These are phyloP conservation scores for Colletotrichum sp. DNA, from an alignment of 2,329 filamentous ascomycete genomes.

Conservation along the genomic window DNA sequence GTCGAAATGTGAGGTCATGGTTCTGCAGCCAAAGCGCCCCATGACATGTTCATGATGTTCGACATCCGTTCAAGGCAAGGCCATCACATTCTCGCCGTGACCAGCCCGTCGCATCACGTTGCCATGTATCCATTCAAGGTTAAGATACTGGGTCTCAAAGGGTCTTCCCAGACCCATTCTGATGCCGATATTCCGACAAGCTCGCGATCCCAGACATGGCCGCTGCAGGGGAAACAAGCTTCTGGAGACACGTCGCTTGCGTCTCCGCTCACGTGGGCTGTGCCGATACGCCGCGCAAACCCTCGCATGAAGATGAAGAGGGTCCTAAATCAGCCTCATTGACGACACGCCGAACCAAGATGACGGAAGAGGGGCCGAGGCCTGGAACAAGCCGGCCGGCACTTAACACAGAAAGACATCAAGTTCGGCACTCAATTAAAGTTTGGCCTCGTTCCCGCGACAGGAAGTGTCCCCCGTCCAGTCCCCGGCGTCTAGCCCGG, in stretches of 20 bases:
- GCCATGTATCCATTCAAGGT: background rate
- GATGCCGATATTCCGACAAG: background rate
- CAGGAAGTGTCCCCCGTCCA: background rate
- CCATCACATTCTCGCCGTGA: background rate
- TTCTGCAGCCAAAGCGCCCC: background rate
- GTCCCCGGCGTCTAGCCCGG: background rate
- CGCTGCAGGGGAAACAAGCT: background rate
- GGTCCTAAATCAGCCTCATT: background rate
- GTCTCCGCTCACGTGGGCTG: background rate
- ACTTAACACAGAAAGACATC: background rate
- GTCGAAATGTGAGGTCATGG: background rate
- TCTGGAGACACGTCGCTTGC: background rate
- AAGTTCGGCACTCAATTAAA: background rate
- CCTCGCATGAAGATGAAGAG: background rate
- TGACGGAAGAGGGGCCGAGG: background rate
- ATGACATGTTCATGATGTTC: background rate
- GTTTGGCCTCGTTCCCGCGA: background rate
- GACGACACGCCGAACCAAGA: background rate
- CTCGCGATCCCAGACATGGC: background rate
- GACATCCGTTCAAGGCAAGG: background rate
- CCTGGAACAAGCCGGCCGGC: background rate
- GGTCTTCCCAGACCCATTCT: background rate
- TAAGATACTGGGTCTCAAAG: background rate
- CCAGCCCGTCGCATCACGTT: background rate
- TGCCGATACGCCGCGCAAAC: background rate